Evolutionary conservation across 345 rosid species (phyloP), one percentile per base, ranked within the genome.

Genomic region (Odontarrhena argentea): DNA sequence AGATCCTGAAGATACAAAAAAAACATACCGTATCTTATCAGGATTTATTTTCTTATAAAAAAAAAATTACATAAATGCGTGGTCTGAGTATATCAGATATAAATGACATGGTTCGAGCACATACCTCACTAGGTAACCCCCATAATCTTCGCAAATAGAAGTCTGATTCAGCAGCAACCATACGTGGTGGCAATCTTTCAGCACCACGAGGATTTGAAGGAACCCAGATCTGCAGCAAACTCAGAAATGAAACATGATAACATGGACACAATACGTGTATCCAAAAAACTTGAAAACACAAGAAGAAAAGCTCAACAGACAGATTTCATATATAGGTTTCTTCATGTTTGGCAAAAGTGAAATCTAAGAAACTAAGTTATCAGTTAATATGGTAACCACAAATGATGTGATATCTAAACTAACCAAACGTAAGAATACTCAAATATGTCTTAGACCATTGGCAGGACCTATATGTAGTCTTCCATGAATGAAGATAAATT

Each of bases 191-290:
- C 68, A 95, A 78, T 64, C 85, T 78, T 81, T 95, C 96, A 9
- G 96, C 92, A 48, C 99, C 99, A 69, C 85, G 91, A 61, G 99
- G 97, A 82, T 95, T 95, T 48, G 96, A 81, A 18, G 99, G 85
- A 62, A 82, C 96, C 97, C 97, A 95, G 37, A 95, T 89, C 99
- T 95, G 83, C 55, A 48, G 35, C 47, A 71, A 69, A 70, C 35
- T 40, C 65, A 75, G 18, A 61, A 57, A 53, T 3, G 46, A 67
- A 65, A 7, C 22, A 65, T 34, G 46, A 63, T 65, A 74, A 50
- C 55, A 74, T 35, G 61, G 57, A 71, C 38, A 9, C 15, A 13
- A 53, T 38, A 56, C 15, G 26, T 47, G 69, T 25, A 64, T 24
- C 25, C 12, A 9, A 14, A 25, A 32, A 59, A 34, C 28, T 35